phyloP scores from a whole-genome alignment of 2,329 filamentous ascomycete species.

The Scortechinia acanthostroma region DNA sequence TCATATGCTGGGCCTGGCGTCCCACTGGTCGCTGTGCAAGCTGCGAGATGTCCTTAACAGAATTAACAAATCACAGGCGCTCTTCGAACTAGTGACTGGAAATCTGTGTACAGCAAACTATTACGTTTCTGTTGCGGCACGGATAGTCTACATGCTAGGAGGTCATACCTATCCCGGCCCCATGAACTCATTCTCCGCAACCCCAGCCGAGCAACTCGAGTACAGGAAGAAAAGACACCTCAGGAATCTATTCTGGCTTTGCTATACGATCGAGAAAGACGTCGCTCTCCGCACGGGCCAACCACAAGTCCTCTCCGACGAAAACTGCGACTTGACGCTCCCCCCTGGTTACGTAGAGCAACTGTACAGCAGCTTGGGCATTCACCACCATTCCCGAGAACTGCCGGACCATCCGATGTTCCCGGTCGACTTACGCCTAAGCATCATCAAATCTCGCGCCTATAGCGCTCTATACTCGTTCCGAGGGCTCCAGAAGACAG shows the following conservation, averaged over 20 bases:
- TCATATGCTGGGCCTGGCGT: no score
- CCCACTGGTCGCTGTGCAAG: no score
- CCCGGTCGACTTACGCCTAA: constrained; percentile 38
- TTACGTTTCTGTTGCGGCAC: constrained; percentile 32
- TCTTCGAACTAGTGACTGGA: constrained; percentile 34
- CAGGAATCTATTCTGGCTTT: constrained; percentile 39
- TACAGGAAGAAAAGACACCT: constrained; percentile 18
- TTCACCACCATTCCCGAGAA: constrained; percentile 10
- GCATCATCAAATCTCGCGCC: constrained; percentile 40
- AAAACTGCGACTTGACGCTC: constrained; percentile 42
- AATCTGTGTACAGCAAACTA: constrained; percentile 34
- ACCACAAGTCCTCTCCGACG: constrained; percentile 38
- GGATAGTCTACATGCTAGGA: constrained; percentile 38
- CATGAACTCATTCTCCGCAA: constrained; percentile 15
- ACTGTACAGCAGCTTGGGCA: constrained; percentile 12
- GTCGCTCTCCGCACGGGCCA: constrained; percentile 41
- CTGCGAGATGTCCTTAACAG: no score
- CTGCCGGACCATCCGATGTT: constrained; percentile 20
- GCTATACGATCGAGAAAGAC: constrained; percentile 47
- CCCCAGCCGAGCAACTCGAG: constrained; percentile 6
- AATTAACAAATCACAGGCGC: no score
- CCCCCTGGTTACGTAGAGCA: constrained; percentile 28
- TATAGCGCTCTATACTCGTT: constrained; percentile 39
- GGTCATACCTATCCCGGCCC: constrained; percentile 23
- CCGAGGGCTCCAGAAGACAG: constrained; percentile 35